Percentiles rank a stretch among this genome's conserved stretches.
These are phyloP conservation scores for Paraphoma chrysanthemicola DNA, from an alignment of 2,329 filamentous ascomycete species.

Conservation along the genomic window DNA sequence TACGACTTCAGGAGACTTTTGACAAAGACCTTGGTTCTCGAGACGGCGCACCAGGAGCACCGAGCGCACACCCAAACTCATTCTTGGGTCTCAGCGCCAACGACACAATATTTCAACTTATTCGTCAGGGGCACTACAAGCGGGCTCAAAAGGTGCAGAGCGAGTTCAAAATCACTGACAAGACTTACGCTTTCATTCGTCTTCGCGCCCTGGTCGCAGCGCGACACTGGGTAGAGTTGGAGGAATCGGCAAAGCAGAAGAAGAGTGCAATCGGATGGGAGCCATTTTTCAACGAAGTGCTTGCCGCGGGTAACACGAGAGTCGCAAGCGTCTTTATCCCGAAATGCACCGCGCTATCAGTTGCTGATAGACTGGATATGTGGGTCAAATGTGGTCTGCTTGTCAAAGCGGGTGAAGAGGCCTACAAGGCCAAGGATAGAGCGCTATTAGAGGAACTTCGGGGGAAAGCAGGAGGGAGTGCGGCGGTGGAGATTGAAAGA, in stretches of 20 bases:
- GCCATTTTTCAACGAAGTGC: constrained; percentile 90
- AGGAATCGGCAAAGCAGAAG: constrained; percentile 77
- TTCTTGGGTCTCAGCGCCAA: constrained; percentile 88
- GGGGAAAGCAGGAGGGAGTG: constrained; percentile 73
- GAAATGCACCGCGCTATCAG: constrained; percentile 78
- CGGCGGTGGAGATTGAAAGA: constrained; percentile 81
- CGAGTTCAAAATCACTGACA: constrained; percentile 93
- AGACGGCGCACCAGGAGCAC: constrained; percentile 48
- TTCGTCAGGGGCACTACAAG: constrained; percentile 80
- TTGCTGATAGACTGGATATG: constrained; percentile 81
- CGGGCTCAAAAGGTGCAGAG: constrained; percentile 85
- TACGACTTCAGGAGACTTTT: constrained; percentile 85
- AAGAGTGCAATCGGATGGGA: constrained; percentile 98
- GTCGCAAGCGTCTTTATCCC: constrained; percentile 84
- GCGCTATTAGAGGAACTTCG: constrained; percentile 77
- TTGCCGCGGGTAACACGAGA: constrained; percentile 88
- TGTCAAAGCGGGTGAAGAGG: constrained; percentile 89
- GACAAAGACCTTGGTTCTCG: constrained; percentile 77
- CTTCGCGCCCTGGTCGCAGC: constrained; percentile 88
- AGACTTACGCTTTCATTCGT: constrained; percentile 85
- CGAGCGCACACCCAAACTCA: constrained; percentile 48
- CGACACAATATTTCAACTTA: constrained; percentile 88
- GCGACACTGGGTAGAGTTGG: constrained; percentile 90
- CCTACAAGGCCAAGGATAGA: constrained; percentile 79
- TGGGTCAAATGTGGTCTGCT: constrained; percentile 95